A percentile compares a stretch with the other conserved stretches of the same genome.
phyloP scores from a whole-genome alignment of 1,284 basidiomycete species.

The Apiotrichum mycotoxinovorans region DNA sequence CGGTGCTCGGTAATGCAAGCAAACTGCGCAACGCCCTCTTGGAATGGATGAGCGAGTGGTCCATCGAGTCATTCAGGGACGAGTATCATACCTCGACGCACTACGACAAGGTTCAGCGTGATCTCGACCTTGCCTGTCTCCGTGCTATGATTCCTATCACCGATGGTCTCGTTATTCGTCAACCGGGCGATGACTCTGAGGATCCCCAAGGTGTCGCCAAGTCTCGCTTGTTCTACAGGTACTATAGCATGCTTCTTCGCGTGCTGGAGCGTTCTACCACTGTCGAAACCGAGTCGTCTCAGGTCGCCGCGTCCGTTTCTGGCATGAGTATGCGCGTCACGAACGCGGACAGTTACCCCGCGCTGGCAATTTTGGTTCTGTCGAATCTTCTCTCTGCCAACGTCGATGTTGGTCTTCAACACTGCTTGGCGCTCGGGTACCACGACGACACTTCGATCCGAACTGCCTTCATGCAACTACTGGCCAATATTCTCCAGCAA shows the following conservation, averaged over 20 bases:
- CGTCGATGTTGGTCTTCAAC: conserved; percentile 82
- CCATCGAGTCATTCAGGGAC: conserved; percentile 31
- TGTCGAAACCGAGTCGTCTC: conserved; percentile 21
- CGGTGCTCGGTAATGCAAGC: conserved; percentile 65
- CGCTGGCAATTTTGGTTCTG: conserved; percentile 60
- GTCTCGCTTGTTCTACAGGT: conserved; percentile 72
- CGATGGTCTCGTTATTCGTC: conserved; percentile 67
- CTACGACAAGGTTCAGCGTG: conserved; percentile 43
- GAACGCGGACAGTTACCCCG: conserved; percentile 17
- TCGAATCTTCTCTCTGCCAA: conserved; percentile 80
- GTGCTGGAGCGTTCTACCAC: conserved; percentile 56
- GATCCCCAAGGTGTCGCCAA: conserved; percentile 67
- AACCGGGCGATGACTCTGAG: conserved; percentile 58
- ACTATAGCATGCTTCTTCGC: conserved; percentile 64
- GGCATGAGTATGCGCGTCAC: conserved; percentile 15
- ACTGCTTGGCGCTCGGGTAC: conserved; percentile 76
- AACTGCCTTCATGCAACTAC: conserved; percentile 81
- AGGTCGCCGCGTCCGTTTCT: conserved; percentile 18
- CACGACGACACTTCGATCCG: conserved; percentile 69
- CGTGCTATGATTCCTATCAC: conserved; percentile 69
- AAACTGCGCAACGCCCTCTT: conserved; percentile 65
- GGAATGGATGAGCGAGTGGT: conserved; percentile 74
- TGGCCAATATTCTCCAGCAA: conserved; percentile 75
- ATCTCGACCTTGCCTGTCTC: conserved; percentile 69
- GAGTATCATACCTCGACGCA: conserved; percentile 15